phyloP scores from a whole-genome alignment of 345 rosid species.

The Diplotaxis tenuifolia region DNA sequence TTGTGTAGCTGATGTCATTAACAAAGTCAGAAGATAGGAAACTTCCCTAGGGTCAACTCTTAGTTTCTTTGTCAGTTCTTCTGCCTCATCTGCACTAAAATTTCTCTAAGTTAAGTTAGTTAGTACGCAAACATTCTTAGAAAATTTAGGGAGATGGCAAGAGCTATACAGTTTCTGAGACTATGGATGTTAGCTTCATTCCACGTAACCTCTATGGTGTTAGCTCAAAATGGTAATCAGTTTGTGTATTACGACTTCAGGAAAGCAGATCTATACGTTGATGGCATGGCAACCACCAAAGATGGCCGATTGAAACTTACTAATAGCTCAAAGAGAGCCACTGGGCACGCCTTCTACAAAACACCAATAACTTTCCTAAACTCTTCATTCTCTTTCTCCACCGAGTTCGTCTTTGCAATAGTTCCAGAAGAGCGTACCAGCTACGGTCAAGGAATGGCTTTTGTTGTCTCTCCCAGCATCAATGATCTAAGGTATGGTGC shows the following conservation, averaged over 20 bases:
- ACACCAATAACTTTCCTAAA: background rate
- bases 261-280: background rate
- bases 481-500: background rate
- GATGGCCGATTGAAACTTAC: background rate
- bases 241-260: background rate
- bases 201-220: background rate
- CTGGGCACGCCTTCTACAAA: background rate
- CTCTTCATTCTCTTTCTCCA: background rate
- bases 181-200: background rate
- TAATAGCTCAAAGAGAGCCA: background rate
- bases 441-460: background rate
- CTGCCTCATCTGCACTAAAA: background rate
- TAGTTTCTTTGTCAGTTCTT: background rate
- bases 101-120: background rate
- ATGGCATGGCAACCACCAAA: background rate
- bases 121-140: background rate
- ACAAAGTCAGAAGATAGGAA: background rate
- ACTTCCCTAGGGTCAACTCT: background rate
- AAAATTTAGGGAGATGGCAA: background rate
- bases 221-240: background rate
- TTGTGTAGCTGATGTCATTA: background rate
- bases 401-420: background rate
- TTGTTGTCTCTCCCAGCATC: background rate
- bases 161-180: background rate
- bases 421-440: background rate